Percentiles rank a stretch among this genome's conserved stretches.
Evolutionary conservation across 306 rosid species (phyloP).

Genomic region (Carpinus fangiana): DNA sequence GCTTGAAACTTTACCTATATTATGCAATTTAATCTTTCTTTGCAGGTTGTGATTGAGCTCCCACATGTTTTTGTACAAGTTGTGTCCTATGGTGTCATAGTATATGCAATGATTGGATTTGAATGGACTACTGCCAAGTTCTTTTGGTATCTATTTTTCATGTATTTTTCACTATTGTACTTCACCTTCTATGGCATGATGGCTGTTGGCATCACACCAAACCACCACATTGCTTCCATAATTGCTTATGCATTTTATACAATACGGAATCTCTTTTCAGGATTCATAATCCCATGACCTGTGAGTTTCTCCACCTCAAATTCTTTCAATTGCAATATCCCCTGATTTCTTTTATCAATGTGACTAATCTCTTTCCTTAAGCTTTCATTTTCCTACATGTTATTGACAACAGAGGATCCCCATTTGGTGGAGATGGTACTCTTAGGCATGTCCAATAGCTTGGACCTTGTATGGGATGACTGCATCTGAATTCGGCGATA

Average conservation of each 20-base stretch:
- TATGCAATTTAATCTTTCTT: background rate
- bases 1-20: no score
- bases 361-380: background rate
- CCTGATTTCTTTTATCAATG: no score
- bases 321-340: no score
- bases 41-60: conserved; percentile 52
- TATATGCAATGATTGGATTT: conserved; percentile 59
- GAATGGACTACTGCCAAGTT: conserved; percentile 58
- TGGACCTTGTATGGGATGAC: conserved; percentile 33
- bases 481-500: conserved; percentile 42
- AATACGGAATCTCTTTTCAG: conserved; percentile 59
- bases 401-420: conserved; percentile 29
- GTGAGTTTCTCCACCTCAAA: conserved; percentile 31
- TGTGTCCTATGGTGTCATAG: conserved; percentile 41
- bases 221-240: conserved; percentile 53
- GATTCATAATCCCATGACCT: conserved; percentile 49
- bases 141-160: conserved; percentile 58
- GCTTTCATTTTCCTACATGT: background rate
- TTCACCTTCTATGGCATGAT: conserved; percentile 68
- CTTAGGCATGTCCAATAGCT: conserved; percentile 27
- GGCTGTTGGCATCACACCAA: conserved; percentile 55
- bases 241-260: conserved; percentile 52
- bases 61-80: conserved; percentile 50
- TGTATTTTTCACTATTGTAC: conserved; percentile 57
- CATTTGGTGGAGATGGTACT: conserved; percentile 42